These are phyloP conservation scores for Calonectria leucothoes DNA, from an alignment of 2,329 filamentous ascomycete genomes.

Conservation along the genomic window DNA sequence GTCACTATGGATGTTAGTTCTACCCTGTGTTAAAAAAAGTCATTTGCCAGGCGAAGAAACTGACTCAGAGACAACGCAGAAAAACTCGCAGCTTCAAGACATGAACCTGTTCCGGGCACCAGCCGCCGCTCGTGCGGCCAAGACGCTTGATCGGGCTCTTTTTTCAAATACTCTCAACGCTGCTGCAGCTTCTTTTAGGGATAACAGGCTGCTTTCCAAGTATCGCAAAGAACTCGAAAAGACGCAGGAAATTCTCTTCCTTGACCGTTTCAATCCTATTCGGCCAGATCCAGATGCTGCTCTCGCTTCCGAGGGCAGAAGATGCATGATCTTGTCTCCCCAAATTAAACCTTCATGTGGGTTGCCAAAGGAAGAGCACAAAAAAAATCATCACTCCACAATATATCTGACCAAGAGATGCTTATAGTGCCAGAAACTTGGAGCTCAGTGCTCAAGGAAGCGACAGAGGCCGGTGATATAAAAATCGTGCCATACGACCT, in stretches of 20 bases:
- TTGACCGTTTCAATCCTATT: constrained; percentile 74
- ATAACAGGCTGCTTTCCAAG: constrained; percentile 79
- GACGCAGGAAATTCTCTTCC: constrained; percentile 72
- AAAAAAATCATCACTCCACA: background rate
- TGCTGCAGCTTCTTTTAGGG: constrained; percentile 81
- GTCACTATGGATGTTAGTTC: constrained; percentile 49
- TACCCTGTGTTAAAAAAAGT: background rate
- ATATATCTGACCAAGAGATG: background rate
- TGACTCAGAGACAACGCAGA: constrained; percentile 28
- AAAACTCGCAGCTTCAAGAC: constrained; percentile 47
- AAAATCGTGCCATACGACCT: constrained; percentile 81
- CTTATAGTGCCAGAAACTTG: constrained; percentile 73
- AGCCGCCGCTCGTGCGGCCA: constrained; percentile 76
- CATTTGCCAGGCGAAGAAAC: constrained; percentile 1
- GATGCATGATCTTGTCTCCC: constrained; percentile 71
- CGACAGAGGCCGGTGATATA: constrained; percentile 76
- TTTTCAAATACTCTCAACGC: constrained; percentile 83
- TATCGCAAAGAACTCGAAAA: constrained; percentile 75
- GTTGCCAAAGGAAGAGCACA: constrained; percentile 16
- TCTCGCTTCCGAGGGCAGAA: constrained; percentile 66
- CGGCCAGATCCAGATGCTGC: constrained; percentile 69
- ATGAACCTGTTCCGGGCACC: constrained; percentile 81
- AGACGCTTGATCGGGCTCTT: constrained; percentile 83
- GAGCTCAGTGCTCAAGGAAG: constrained; percentile 76
- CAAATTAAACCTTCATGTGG: constrained; percentile 65